These are phyloP conservation scores for Ceratocystis alfenasii DNA, from an alignment of 2,329 filamentous ascomycete genomes.

Conservation along the genomic window DNA sequence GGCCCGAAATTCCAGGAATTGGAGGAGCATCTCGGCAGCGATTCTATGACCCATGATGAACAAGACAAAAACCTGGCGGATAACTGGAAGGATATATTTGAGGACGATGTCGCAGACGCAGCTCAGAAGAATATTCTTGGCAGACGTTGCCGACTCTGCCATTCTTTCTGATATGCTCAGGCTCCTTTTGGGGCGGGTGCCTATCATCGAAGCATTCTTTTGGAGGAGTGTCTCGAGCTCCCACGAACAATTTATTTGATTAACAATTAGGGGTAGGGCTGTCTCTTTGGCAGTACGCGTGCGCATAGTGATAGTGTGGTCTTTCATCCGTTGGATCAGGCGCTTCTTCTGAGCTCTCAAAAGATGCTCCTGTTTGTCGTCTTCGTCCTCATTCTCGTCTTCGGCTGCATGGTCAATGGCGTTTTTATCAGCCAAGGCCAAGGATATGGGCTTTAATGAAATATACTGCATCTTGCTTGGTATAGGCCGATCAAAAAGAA, in stretches of 20 bases:
- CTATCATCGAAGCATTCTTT: constrained; percentile 77
- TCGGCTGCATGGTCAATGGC: constrained; percentile 29
- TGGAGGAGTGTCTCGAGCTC: constrained; percentile 78
- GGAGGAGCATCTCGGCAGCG: constrained; percentile 65
- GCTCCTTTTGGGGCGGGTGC: constrained; percentile 66
- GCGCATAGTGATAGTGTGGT: constrained; percentile 73
- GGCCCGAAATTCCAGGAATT: constrained; percentile 72
- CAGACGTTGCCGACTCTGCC: constrained; percentile 79
- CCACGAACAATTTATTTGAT: constrained; percentile 91
- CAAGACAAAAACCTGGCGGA: constrained; percentile 62
- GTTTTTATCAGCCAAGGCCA: constrained; percentile 67
- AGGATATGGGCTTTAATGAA: constrained; percentile 75
- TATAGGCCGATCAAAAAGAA: constrained; percentile 76
- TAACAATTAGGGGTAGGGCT: constrained; percentile 67
- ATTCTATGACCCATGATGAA: constrained; percentile 68
- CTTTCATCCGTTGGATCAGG: constrained; percentile 73
- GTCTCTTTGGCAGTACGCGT: constrained; percentile 70
- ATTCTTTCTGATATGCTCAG: constrained; percentile 90
- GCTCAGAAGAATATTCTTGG: constrained; percentile 62
- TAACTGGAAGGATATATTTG: constrained; percentile 65
- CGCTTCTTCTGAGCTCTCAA: constrained; percentile 49
- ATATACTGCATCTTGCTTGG: constrained; percentile 93
- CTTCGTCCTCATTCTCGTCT: constrained; percentile 58
- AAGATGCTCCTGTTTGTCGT: constrained; percentile 51
- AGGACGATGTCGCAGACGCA: constrained; percentile 59